phyloP scores from a whole-genome alignment of 768 basidiomycete genomes.

The Amanita rimosa region DNA sequence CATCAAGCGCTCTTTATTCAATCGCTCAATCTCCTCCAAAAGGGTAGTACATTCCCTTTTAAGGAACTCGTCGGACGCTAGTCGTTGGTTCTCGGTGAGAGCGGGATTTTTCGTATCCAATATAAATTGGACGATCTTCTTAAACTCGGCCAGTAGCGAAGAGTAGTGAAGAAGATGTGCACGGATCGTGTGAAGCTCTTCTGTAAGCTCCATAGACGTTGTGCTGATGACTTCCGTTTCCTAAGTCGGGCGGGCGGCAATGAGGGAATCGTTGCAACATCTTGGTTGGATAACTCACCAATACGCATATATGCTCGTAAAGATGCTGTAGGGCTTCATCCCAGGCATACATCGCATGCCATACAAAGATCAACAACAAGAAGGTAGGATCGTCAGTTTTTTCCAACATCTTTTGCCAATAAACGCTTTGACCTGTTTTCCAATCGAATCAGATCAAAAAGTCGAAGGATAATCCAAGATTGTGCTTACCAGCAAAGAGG shows the following conservation, averaged over 20 bases:
- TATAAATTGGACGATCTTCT: conserved; percentile 42
- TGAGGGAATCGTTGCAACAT: not conserved
- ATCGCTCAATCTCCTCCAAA: conserved; percentile 35
- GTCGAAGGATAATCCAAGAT: not conserved
- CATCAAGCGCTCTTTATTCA: conserved; percentile 29
- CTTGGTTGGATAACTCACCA: conserved; percentile 22
- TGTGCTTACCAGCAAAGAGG: conserved; percentile 28
- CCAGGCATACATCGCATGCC: conserved; percentile 55
- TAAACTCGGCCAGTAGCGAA: conserved; percentile 43
- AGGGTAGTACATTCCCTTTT: conserved; percentile 35
- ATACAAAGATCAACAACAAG: conserved; percentile 38
- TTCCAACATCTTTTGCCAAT: conserved; percentile 32
- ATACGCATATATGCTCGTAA: conserved; percentile 35
- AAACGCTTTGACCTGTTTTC: conserved; percentile 27
- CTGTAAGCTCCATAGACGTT: conserved; percentile 32
- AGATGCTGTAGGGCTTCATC: conserved; percentile 45
- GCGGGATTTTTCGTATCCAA: conserved; percentile 39
- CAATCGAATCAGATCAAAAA: not conserved
- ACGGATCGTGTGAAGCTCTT: conserved; percentile 44
- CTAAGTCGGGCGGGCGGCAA: conserved; percentile 14
- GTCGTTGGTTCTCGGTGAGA: conserved; percentile 22
- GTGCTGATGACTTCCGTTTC: conserved; percentile 37
- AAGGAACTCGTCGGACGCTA: conserved; percentile 22
- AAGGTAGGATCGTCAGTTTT: conserved; percentile 43
- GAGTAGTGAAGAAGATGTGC: conserved; percentile 51